phyloP scores from a whole-genome alignment of 148 eudicot species.

The Persicaria tinctoria region DNA sequence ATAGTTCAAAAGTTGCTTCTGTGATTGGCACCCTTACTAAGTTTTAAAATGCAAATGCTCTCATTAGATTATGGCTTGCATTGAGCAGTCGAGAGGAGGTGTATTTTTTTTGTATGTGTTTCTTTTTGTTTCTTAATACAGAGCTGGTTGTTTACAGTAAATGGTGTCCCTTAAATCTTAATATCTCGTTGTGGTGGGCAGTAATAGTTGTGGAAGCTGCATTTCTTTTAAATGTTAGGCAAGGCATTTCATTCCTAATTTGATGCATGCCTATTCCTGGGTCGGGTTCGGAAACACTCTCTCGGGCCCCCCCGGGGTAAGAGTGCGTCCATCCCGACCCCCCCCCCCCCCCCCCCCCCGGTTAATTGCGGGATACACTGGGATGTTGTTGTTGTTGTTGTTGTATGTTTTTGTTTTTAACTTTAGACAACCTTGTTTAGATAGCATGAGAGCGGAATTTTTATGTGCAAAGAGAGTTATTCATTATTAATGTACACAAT shows the following conservation, averaged over 20 bases:
- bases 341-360: too few relatives aligned
- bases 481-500: constrained; percentile 9
- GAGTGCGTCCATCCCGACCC: too few relatives aligned
- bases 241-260: neutral
- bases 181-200: neutral
- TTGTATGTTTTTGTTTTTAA: too few relatives aligned
- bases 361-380: too few relatives aligned
- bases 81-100: neutral
- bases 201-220: neutral
- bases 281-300: too few relatives aligned
- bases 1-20: neutral
- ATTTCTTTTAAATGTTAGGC: neutral
- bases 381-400: too few relatives aligned
- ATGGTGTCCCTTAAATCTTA: neutral
- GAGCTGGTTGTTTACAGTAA: neutral
- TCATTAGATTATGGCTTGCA: neutral
- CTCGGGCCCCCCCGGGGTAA: too few relatives aligned
- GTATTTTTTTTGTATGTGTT: neutral
- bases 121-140: neutral
- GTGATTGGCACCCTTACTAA: neutral
- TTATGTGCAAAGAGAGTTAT: neutral
- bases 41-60: neutral
- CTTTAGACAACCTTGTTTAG: neutral
- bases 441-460: neutral
- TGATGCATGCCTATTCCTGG: too few relatives aligned